Evolutionary conservation across 1,284 basidiomycete species (phyloP), one percentile per base, ranked within the genome.

Genomic region (Melampsora larici-populina): DNA sequence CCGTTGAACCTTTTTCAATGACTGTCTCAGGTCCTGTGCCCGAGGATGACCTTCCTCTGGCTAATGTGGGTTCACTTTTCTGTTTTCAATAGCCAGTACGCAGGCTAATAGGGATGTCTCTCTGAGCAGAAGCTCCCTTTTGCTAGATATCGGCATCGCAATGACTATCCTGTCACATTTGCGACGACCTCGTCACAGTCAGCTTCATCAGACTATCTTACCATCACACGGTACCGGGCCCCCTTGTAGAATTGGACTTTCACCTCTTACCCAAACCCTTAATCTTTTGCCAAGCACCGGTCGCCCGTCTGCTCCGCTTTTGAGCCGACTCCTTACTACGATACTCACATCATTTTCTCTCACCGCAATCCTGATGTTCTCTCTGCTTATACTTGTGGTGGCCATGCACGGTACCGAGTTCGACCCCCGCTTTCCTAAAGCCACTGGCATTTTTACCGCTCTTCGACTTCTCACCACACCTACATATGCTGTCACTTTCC

Each of bases 391-490:
- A 17, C 74, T 77, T 49, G 74, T 77, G 21, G 31, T 77, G 51
- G 74, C 74, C 18, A 77, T 77, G 74, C 74, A 77, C 36, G 74
- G 74, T 15, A 77, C 74, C 29, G 74, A 77, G 48, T 77, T 77
- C 36, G 74, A 77, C 67, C 55, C 74, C 4, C 51, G 60, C 26
- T 58, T 77, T 62, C 74, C 74, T 17, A 70, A 77, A 70, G 74
- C 74, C 26, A 77, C 74, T 31, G 74, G 74, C 1, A 69, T 77
- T 24, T 77, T 77, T 33, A 77, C 74, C 17, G 74, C 74, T 24
- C 60, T 77, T 13, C 66, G 74, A 48, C 58, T 77, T 15, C 55
- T 77, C 36, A 66, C 74, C 43, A 77, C 74, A 48, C 74, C 74
- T 8, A 77, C 67, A n/a, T 77, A 77, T 64, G 74, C 74, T 18